Evolutionary conservation across 2,329 filamentous ascomycete species (phyloP).

Genomic region (Fusarium staphyleae): DNA sequence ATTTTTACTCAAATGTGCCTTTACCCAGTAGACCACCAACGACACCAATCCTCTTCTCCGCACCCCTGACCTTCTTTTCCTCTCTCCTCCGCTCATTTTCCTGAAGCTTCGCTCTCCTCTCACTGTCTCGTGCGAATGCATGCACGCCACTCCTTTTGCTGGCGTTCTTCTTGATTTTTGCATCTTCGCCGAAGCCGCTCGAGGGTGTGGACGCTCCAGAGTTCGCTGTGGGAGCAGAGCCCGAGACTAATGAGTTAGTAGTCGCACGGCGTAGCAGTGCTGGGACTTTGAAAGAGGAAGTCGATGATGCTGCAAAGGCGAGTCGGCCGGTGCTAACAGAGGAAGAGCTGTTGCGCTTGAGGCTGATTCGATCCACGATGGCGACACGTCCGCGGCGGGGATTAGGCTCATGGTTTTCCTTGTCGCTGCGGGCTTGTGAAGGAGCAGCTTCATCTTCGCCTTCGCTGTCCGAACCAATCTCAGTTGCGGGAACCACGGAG

Average conservation of each 20-base stretch:
- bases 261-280: conserved; percentile 77
- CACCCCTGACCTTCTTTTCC: conserved; percentile 64
- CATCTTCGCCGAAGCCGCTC: conserved; percentile 55
- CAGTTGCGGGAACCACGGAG: conserved; percentile 58
- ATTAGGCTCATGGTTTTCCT: conserved; percentile 57
- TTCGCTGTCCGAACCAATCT: conserved; percentile 50
- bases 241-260: conserved; percentile 64
- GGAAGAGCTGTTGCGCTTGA: conserved; percentile 65
- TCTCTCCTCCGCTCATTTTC: conserved; percentile 66
- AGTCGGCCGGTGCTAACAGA: conserved; percentile 50
- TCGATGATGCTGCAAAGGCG: conserved; percentile 61
- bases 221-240: conserved; percentile 44
- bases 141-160: conserved; percentile 67
- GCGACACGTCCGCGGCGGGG: conserved; percentile 48
- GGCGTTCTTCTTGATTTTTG: conserved; percentile 66
- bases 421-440: conserved; percentile 48
- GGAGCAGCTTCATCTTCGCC: conserved; percentile 46
- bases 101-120: conserved; percentile 60
- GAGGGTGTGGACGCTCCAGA: conserved; percentile 45
- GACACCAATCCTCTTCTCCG: conserved; percentile 61
- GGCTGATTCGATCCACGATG: conserved; percentile 76
- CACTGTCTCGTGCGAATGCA: conserved; percentile 66
- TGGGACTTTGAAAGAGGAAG: conserved; percentile 69
- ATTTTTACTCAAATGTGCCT: conserved; percentile 52
- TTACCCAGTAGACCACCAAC: conserved; percentile 66